Evolutionary conservation across 192 early-diverging fungal species (phyloP).

Genomic region (Chytriomyces sp.): DNA sequence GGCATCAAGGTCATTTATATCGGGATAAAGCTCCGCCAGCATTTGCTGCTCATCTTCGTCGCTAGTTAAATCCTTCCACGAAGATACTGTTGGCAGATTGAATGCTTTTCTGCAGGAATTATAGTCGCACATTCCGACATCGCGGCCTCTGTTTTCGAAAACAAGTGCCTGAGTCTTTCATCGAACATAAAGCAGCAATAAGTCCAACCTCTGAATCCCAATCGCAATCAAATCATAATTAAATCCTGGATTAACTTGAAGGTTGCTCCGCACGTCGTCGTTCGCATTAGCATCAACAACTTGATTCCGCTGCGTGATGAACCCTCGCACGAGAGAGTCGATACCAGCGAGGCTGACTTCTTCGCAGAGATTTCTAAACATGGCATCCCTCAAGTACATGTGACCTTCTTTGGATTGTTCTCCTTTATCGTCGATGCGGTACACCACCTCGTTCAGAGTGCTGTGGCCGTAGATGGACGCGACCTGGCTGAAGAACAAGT

Average conservation of each 20-base stretch:
- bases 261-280: constrained; percentile 34
- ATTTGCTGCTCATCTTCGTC: constrained; percentile 23
- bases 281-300: constrained; percentile 30
- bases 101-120: constrained; percentile 32
- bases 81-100: constrained; percentile 8
- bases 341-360: constrained; percentile 26
- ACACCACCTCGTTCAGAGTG: constrained; percentile 29
- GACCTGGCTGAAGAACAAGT: constrained; percentile 44
- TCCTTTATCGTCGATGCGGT: constrained; percentile 37
- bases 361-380: constrained; percentile 32
- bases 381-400: constrained; percentile 9
- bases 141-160: constrained; percentile 37
- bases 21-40: constrained; percentile 34
- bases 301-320: constrained; percentile 40
- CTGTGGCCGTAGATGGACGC: constrained; percentile 53
- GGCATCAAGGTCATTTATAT: constrained; percentile 41
- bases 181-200: not conserved
- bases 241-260: constrained; percentile 21
- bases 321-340: constrained; percentile 43
- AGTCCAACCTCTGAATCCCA: constrained; percentile 42
- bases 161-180: not conserved
- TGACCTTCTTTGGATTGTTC: constrained; percentile 33
- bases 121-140: constrained; percentile 45
- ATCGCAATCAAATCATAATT: constrained; percentile 41
- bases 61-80: constrained; percentile 40